Conservation (phyloP, 2,329 filamentous ascomycete genomes). For the Trichoderma sp. region DNA sequence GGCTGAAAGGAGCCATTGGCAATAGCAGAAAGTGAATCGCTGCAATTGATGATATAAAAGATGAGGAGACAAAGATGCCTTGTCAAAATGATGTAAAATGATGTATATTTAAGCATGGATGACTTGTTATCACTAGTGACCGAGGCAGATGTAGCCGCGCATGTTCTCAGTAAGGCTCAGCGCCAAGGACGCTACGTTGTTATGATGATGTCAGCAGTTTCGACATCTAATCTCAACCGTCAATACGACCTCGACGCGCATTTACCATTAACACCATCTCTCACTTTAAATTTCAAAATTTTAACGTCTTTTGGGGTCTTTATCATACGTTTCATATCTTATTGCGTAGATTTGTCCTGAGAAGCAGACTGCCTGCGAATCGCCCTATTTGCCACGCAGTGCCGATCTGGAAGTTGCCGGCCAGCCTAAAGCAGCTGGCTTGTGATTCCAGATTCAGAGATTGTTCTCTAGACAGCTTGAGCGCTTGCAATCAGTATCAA, state of each 20-base stretch:
- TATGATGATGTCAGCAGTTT: constrained; percentile 23
- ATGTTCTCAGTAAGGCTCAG: constrained; percentile 7
- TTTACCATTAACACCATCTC: neutral
- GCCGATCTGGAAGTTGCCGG: neutral
- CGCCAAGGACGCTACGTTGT: constrained; percentile 2
- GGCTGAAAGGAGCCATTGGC: constrained; percentile 2
- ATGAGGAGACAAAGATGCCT: neutral
- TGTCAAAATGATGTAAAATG: constrained; percentile 23
- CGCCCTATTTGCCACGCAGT: neutral
- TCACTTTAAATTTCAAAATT: neutral
- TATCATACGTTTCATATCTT: neutral
- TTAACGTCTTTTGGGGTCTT: neutral
- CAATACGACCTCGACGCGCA: neutral
- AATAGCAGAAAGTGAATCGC: neutral
- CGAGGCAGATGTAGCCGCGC: neutral
- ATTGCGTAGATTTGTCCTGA: neutral
- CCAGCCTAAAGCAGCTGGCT: neutral
- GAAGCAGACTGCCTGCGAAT: neutral
- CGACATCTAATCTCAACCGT: neutral
- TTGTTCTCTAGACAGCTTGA: neutral
- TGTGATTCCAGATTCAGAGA: neutral
- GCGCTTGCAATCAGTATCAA: neutral
- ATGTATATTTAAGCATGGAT: constrained; percentile 1
- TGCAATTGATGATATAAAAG: neutral
- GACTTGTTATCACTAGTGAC: neutral